These are phyloP conservation scores for Nannochloropsis gaditana DNA, from an alignment of 108 stramenopile genomes.

Conservation along the genomic window DNA sequence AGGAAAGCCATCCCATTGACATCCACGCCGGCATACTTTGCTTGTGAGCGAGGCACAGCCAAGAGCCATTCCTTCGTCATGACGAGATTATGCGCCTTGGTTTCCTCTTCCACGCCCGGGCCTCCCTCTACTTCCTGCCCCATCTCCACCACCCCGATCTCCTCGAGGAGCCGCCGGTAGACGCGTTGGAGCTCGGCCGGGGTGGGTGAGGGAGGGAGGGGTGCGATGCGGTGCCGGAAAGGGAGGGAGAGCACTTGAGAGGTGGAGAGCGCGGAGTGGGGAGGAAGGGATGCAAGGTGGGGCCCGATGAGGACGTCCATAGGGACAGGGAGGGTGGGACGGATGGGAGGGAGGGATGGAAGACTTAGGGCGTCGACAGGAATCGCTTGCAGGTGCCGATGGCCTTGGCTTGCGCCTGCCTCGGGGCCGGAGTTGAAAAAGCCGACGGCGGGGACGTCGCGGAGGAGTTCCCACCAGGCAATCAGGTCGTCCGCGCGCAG, in stretches of 20 bases:
- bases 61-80: conserved; percentile 38
- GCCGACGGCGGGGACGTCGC: conserved; percentile 28
- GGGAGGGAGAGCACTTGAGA: neutral
- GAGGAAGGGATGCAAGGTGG: neutral
- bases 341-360: neutral
- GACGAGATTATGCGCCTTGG: conserved; percentile 32
- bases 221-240: conserved; percentile 13
- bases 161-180: neutral
- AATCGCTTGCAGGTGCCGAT: conserved; percentile 39
- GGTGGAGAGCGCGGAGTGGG: neutral
- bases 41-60: conserved; percentile 31
- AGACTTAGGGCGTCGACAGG: neutral
- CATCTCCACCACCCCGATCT: neutral
- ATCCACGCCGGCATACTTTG: conserved; percentile 28
- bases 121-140: neutral
- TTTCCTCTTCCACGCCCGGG: neutral
- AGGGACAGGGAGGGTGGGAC: neutral
- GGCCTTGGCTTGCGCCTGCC: conserved; percentile 42
- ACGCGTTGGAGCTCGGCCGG: neutral
- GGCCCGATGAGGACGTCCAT: neutral
- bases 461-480: conserved; percentile 31
- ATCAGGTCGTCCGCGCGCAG: conserved; percentile 27
- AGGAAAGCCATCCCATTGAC: conserved; percentile 49
- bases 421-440: conserved; percentile 43
- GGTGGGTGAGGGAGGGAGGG: neutral